phyloP scores from a whole-genome alignment of 148 eudicot genomes.

The Rhododendron kiyosumense region DNA sequence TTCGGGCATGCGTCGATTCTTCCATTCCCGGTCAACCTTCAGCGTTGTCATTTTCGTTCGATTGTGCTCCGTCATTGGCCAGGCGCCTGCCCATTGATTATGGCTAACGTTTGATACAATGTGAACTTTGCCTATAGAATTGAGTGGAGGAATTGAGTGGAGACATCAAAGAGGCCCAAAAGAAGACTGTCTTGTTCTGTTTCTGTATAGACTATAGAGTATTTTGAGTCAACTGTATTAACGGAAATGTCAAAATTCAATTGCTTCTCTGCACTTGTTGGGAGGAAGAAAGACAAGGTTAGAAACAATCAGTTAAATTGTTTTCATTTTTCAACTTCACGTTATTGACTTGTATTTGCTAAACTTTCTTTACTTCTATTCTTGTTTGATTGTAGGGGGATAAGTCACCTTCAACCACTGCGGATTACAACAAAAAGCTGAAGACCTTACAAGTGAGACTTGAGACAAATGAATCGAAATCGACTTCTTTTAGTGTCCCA shows the following conservation, averaged over 20 bases:
- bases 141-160: slow-evolving; percentile 1
- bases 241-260: slow-evolving; percentile 39
- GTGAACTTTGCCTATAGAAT: slow-evolving; percentile 10
- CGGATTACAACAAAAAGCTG: slow-evolving; percentile 17
- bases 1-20: slow-evolving; percentile 16
- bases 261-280: slow-evolving; percentile 41
- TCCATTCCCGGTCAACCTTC: slow-evolving; percentile 20
- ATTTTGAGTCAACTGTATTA: background rate
- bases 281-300: slow-evolving; percentile 60
- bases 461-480: slow-evolving; percentile 27
- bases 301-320: slow-evolving; percentile 8
- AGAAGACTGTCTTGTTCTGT: background rate
- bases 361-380: background rate
- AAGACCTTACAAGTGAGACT: slow-evolving; percentile 42
- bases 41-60: background rate
- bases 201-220: background rate
- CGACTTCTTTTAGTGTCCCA: slow-evolving; percentile 37
- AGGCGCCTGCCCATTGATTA: slow-evolving; percentile 73
- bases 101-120: slow-evolving; percentile 53
- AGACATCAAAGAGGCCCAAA: slow-evolving; percentile 5
- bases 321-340: background rate
- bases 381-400: slow-evolving; percentile 30
- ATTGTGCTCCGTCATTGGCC: slow-evolving; percentile 35
- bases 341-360: background rate
- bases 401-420: slow-evolving; percentile 18